Base-by-base conservation (phyloP, 2,329 filamentous ascomycete genomes). In the Sarocladium brachiariae region DNA sequence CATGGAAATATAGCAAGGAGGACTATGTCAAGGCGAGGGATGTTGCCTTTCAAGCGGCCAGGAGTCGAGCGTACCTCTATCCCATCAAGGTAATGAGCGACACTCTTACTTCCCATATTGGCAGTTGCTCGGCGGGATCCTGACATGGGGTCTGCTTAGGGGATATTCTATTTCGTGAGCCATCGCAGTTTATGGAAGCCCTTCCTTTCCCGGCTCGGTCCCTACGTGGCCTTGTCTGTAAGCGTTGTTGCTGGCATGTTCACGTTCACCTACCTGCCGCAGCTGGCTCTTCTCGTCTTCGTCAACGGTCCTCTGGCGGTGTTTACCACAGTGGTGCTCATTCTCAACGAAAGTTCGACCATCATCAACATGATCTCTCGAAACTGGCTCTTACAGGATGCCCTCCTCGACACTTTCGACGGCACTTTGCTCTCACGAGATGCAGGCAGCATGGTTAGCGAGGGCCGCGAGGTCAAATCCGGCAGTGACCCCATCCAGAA, bases 381-480 rank as follows among this genome's bases (percentile, higher is more conserved):
- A 59, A 84, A 79, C 37, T 92, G 89, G 63, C 69, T 96, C 33
- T 79, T 96, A 39, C 83, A 88, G 56, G 89, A 95, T 54, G 86
- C 89, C 0, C 74, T 96, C 30, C 74, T 93, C 23, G 90, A 96
- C 65, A 92, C 88, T 0, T 96, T 96, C 64, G 92, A 96, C 62
- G 89, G 86, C 27, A 82, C 80, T 0, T 67, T 84, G 21, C 63
- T 84, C 7, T 61, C 78, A 1, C 71, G 66, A 46, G 72, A 77
- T 55, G 69, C 73, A 25, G 71, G 70, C 0, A 72, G 70, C 1
- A 75, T 96, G 2, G 86, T 97, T 6, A 75, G 80, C 10, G 80
- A 85, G 53, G 88, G 90, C 14, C 78, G 91, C 48, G 79, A 92
- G 63, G 65, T 96, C 55, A 86, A 85, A 48, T 66, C 75, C 0